Percentiles rank a stretch among this genome's conserved stretches.
These are phyloP conservation scores for Phytophthora brassicae DNA, from an alignment of 352 stramenopile species.

Conservation along the genomic window DNA sequence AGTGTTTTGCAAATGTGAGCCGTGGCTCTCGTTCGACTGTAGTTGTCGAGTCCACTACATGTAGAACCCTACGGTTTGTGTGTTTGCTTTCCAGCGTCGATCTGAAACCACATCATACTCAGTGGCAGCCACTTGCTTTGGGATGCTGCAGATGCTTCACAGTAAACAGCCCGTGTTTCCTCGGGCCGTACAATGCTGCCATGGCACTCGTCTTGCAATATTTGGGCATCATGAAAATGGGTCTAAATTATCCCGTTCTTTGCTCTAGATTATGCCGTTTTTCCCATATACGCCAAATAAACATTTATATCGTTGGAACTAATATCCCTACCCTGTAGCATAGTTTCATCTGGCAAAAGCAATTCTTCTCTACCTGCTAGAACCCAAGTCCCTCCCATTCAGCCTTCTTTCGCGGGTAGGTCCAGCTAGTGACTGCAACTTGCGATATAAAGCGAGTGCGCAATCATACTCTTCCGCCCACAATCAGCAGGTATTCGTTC, in stretches of 20 bases:
- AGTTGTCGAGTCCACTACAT: background rate
- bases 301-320: background rate
- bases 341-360: background rate
- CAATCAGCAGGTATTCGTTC: conserved; percentile 21
- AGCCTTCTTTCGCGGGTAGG: background rate
- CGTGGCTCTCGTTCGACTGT: too few species aligned
- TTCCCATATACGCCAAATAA: background rate
- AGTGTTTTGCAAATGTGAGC: too few species aligned
- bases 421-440: background rate
- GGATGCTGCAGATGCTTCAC: too few species aligned
- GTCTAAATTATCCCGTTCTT: background rate
- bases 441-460: conserved; percentile 2
- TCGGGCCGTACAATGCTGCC: too few species aligned
- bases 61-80: too few species aligned
- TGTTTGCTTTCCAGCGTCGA: conserved; percentile 11
- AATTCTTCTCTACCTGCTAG: background rate
- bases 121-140: background rate
- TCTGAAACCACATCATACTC: conserved; percentile 14
- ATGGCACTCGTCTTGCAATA: conserved; percentile 9
- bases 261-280: conserved; percentile 12
- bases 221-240: conserved; percentile 1
- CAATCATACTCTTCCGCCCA: conserved; percentile 1
- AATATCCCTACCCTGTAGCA: background rate
- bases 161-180: too few species aligned
- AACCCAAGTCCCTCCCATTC: background rate